phyloP scores from a whole-genome alignment of 2,329 filamentous ascomycete species.

The Chrysoporthe austroafricana region DNA sequence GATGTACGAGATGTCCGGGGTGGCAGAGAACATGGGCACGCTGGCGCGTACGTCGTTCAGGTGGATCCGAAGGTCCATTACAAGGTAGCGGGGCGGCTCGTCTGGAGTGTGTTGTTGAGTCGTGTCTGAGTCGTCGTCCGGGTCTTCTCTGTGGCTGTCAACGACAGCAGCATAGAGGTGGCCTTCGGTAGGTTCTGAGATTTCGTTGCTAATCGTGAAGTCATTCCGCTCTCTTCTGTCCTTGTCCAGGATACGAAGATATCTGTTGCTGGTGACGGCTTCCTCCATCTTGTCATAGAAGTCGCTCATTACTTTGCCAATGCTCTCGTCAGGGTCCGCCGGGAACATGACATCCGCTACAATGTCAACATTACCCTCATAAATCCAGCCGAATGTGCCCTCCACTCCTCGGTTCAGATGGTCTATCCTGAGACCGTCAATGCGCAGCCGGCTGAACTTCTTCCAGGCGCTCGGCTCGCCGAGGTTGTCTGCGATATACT shows the following conservation, averaged over 20 bases:
- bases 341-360: slow-evolving; percentile 96
- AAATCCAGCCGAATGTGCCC: slow-evolving; percentile 96
- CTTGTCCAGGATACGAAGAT: slow-evolving; percentile 61
- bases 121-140: slow-evolving; percentile 20
- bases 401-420: slow-evolving; percentile 92
- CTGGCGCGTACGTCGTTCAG: slow-evolving; percentile 93
- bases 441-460: slow-evolving; percentile 89
- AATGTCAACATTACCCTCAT: slow-evolving; percentile 95
- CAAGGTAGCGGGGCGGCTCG: slow-evolving; percentile 76
- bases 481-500: slow-evolving; percentile 59
- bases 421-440: slow-evolving; percentile 92
- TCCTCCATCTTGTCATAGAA: slow-evolving; percentile 97
- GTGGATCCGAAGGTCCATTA: slow-evolving; percentile 94
- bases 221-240: slow-evolving; percentile 36
- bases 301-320: slow-evolving; percentile 94
- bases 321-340: slow-evolving; percentile 81
- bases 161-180: slow-evolving; percentile 20
- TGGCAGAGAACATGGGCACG: slow-evolving; percentile 79
- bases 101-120: slow-evolving; percentile 34
- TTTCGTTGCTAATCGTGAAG: slow-evolving; percentile 29
- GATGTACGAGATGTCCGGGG: slow-evolving; percentile 87
- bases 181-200: slow-evolving; percentile 10
- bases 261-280: slow-evolving; percentile 79
- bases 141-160: slow-evolving; percentile 13
- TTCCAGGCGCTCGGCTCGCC: slow-evolving; percentile 81